phyloP scores from a whole-genome alignment of 2,329 filamentous ascomycete genomes.

The Neocucurbitaria cava region DNA sequence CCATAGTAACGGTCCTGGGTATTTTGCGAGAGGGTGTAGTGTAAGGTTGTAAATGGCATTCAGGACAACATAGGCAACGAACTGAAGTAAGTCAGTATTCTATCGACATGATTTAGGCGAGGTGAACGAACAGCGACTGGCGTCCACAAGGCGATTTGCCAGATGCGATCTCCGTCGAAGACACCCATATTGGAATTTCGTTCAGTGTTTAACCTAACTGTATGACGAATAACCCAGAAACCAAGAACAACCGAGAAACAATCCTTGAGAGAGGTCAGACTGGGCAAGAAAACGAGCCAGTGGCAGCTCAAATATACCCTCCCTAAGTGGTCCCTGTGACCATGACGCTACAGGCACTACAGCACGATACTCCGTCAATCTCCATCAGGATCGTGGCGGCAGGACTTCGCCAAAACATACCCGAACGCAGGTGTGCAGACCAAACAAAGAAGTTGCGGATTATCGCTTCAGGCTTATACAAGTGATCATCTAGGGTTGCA shows the following conservation, averaged over 20 bases:
- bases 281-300: constrained; percentile 1
- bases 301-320: constrained; percentile 23
- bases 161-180: constrained; percentile 33
- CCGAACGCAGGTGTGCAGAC: constrained; percentile 36
- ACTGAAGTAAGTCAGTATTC: constrained; percentile 16
- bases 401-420: constrained; percentile 33
- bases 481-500: background rate
- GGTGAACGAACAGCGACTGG: constrained; percentile 30
- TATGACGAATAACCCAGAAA: no score
- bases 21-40: constrained; percentile 40
- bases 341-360: constrained; percentile 17
- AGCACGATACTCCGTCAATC: constrained; percentile 9
- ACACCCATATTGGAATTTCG: constrained; percentile 29
- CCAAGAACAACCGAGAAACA: background rate
- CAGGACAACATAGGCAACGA: constrained; percentile 30
- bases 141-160: constrained; percentile 27
- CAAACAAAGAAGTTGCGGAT: constrained; percentile 8
- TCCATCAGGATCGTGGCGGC: constrained; percentile 16
- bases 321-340: constrained; percentile 24
- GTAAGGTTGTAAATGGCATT: constrained; percentile 35
- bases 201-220: background rate
- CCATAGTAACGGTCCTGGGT: constrained; percentile 39
- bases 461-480: background rate
- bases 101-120: background rate
- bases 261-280: background rate